Conservation (phyloP, 345 rosid genomes). For the Citrus glauca region DNA sequence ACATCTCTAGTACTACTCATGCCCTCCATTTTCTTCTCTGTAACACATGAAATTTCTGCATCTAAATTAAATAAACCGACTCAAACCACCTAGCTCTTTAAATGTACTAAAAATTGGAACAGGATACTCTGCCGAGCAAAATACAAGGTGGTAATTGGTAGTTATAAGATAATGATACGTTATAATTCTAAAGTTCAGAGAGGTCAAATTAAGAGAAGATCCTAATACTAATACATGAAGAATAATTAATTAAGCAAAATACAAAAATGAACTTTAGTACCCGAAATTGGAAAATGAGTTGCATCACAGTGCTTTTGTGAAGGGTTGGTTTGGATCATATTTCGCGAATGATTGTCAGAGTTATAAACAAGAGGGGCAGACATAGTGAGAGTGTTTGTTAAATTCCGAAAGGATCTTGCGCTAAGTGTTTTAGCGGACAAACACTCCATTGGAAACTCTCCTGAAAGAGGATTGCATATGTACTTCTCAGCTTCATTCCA, state of each 20-base stretch:
- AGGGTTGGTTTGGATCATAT: constrained; percentile 32
- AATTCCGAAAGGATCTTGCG: constrained; percentile 64
- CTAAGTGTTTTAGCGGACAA: constrained; percentile 78
- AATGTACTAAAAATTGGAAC: background rate
- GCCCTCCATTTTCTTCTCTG: constrained; percentile 53
- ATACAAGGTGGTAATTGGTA: too few species aligned
- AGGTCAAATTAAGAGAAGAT: background rate
- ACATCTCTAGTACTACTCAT: constrained; percentile 56
- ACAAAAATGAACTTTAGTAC: constrained; percentile 7
- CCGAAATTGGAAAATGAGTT: constrained; percentile 32
- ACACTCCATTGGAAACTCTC: constrained; percentile 97
- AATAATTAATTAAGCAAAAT: background rate
- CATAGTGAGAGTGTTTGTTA: constrained; percentile 45
- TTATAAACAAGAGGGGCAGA: constrained; percentile 74
- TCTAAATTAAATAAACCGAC: background rate
- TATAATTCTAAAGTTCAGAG: background rate
- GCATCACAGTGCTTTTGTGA: constrained; percentile 4
- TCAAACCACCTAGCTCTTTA: background rate
- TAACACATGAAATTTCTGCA: background rate
- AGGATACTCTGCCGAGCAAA: too few species aligned
- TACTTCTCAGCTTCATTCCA: constrained; percentile 99
- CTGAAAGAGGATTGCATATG: constrained; percentile 95
- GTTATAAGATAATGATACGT: too few species aligned
- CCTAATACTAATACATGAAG: background rate
- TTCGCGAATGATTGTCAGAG: constrained; percentile 33